A percentile compares a stretch with the other conserved stretches of the same genome.
Evolutionary conservation across 164 flowering plant species (phyloP).

Genomic region (Aristolochia fimbriata): DNA sequence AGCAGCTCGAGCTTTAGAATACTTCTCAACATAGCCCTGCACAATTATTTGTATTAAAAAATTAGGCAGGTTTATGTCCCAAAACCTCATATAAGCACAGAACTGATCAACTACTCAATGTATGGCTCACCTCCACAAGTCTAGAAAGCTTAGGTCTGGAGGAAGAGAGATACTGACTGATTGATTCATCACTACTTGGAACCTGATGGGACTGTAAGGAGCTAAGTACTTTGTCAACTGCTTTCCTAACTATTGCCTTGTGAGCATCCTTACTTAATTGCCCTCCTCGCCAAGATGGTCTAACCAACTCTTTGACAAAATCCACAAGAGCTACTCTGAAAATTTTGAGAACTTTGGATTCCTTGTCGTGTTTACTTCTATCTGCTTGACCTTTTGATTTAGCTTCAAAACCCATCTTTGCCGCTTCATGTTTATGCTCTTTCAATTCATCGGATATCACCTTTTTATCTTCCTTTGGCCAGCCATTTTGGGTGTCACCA

Average conservation of each 20-base stretch:
- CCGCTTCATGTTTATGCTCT: neutral
- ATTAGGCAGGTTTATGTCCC: neutral
- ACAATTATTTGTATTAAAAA: constrained; percentile 3
- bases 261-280: constrained; percentile 71
- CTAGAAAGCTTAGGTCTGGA: constrained; percentile 62
- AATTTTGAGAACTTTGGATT: constrained; percentile 39
- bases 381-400: constrained; percentile 18
- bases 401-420: constrained; percentile 5
- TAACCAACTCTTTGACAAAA: constrained; percentile 62
- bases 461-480: neutral
- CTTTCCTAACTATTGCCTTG: constrained; percentile 67
- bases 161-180: constrained; percentile 50
- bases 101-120: neutral
- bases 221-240: constrained; percentile 77
- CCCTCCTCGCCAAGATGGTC: constrained; percentile 85
- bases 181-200: constrained; percentile 48
- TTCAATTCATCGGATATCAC: neutral
- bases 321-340: constrained; percentile 71
- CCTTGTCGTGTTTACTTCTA: constrained; percentile 22
- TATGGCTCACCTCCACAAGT: constrained; percentile 65
- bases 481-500: neutral
- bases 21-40: constrained; percentile 76
- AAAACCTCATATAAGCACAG: neutral
- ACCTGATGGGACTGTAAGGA: constrained; percentile 50
- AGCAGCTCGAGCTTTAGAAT: constrained; percentile 44